Conservation (phyloP, 495 filamentous ascomycete species). For the Penicillium canariense region DNA sequence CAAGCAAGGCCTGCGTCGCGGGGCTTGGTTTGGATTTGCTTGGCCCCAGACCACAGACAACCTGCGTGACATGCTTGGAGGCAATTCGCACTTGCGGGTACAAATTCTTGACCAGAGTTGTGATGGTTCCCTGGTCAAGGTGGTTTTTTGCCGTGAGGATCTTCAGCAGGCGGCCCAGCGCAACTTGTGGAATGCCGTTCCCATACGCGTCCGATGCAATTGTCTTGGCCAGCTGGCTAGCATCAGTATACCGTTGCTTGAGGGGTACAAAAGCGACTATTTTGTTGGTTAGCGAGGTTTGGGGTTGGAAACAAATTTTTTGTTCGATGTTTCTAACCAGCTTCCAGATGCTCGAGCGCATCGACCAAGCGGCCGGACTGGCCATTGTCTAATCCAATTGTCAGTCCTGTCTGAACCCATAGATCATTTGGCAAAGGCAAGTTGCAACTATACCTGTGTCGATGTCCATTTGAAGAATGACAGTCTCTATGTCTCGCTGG, state of each 20-base stretch:
- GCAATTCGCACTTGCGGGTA: conserved; percentile 67
- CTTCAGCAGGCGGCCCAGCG: conserved; percentile 62
- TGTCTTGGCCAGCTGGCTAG: conserved; percentile 35
- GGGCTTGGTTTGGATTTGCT: conserved; percentile 73
- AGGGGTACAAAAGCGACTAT: conserved; percentile 41
- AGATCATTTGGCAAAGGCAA: not conserved
- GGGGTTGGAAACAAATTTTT: not conserved
- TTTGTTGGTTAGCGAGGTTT: conserved; percentile 8
- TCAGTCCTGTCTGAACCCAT: not conserved
- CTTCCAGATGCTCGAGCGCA: conserved; percentile 43
- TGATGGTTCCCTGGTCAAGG: conserved; percentile 72
- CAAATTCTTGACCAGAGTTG: conserved; percentile 65
- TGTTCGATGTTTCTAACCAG: conserved; percentile 28
- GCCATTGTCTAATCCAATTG: not conserved
- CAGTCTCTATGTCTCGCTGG: not conserved
- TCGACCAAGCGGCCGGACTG: conserved; percentile 32
- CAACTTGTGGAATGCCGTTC: conserved; percentile 58
- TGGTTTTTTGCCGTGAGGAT: conserved; percentile 63
- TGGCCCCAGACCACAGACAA: conserved; percentile 74
- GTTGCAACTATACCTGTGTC: not conserved
- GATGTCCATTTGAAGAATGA: not conserved
- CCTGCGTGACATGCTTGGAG: conserved; percentile 58
- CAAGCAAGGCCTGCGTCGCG: conserved; percentile 63
- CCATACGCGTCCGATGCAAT: conserved; percentile 58
- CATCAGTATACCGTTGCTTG: conserved; percentile 46